phyloP scores from a whole-genome alignment of 805 yeast species.

The Candida succiphila region DNA sequence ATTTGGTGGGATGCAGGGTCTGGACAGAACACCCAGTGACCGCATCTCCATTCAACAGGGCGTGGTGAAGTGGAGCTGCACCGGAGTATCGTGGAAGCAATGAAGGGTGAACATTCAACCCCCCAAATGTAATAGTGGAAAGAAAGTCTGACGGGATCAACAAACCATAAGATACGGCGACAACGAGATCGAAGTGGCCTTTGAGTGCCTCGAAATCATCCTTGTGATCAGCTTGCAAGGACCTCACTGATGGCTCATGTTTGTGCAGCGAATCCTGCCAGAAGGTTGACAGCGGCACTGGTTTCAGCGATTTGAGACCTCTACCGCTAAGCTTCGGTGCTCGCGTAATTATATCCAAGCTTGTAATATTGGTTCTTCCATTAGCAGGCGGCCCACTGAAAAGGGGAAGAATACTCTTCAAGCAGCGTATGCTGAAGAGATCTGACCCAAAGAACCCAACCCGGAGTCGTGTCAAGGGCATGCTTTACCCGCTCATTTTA shows the following conservation, averaged over 20 bases:
- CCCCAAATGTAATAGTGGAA: conserved; percentile 40
- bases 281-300: conserved; percentile 50
- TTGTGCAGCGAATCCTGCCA: too few species aligned
- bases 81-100: conserved; percentile 77
- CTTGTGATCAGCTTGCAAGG: conserved; percentile 44
- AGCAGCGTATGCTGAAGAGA: conserved; percentile 48
- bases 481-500: not conserved
- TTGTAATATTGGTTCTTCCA: conserved; percentile 1
- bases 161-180: conserved; percentile 90
- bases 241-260: too few species aligned
- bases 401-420: conserved; percentile 27
- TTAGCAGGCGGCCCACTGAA: not conserved
- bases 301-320: conserved; percentile 31
- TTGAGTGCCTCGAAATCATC: conserved; percentile 24
- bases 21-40: conserved; percentile 83
- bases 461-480: conserved; percentile 1
- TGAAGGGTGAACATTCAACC: conserved; percentile 90
- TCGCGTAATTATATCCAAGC: conserved; percentile 54
- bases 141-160: conserved; percentile 64
- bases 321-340: conserved; percentile 59
- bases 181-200: conserved; percentile 43
- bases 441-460: conserved; percentile 79
- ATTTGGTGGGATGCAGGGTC: conserved; percentile 78
- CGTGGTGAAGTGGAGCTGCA: conserved; percentile 80
- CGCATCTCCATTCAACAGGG: conserved; percentile 53